These are phyloP conservation scores for Pythium chondricola DNA, from an alignment of 352 stramenopile species.

Conservation along the genomic window DNA sequence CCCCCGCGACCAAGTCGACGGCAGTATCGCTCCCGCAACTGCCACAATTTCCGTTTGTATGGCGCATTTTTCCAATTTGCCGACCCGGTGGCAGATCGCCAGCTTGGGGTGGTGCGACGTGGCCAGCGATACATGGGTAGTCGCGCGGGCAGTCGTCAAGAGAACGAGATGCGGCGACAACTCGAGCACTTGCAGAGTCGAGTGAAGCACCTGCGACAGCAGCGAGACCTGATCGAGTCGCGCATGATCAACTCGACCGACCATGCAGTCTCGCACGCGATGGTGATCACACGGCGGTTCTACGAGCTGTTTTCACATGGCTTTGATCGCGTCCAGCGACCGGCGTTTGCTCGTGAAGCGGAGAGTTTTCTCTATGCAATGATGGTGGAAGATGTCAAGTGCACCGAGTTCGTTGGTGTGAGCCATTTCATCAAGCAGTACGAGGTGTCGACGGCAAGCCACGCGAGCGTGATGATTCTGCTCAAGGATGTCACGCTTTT, in stretches of 20 bases:
- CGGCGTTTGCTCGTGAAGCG: slow-evolving; percentile 14
- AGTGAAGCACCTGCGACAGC: slow-evolving; percentile 29
- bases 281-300: slow-evolving; percentile 29
- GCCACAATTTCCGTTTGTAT: slow-evolving; percentile 12
- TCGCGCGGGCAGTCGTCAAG: background rate
- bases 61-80: slow-evolving; percentile 17
- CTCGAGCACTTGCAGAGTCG: slow-evolving; percentile 25
- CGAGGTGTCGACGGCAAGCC: slow-evolving; percentile 23
- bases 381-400: slow-evolving; percentile 39
- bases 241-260: slow-evolving; percentile 21
- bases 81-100: background rate
- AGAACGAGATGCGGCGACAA: slow-evolving; percentile 8
- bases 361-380: slow-evolving; percentile 31
- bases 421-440: slow-evolving; percentile 47
- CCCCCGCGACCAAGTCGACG: too few relatives aligned
- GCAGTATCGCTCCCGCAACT: slow-evolving; percentile 26
- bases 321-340: slow-evolving; percentile 19
- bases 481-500: slow-evolving; percentile 28
- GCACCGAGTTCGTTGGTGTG: slow-evolving; percentile 49
- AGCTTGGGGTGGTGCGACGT: background rate
- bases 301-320: slow-evolving; percentile 40
- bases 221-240: slow-evolving; percentile 31
- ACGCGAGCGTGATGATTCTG: slow-evolving; percentile 25
- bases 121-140: slow-evolving; percentile 1
- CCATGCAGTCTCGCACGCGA: slow-evolving; percentile 28